Evolutionary conservation across 768 basidiomycete genomes (phyloP), one percentile per base, ranked within the genome.

Genomic region (Gymnopilus dilepis): DNA sequence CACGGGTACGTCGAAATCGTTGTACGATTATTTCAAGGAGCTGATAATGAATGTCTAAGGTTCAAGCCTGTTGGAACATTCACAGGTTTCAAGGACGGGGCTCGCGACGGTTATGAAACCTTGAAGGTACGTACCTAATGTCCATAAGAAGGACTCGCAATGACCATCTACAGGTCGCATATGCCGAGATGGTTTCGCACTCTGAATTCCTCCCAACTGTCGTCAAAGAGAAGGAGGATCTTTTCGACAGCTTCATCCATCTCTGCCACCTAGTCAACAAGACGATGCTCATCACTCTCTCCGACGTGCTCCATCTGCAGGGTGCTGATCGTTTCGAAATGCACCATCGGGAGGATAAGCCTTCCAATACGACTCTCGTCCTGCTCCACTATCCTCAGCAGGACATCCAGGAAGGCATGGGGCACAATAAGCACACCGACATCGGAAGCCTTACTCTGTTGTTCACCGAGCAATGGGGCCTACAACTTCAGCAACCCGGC

Each of bases 361-460:
- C 48, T 3, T 55, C 59, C 7, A 60, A 60, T 24, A 60, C 59
- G n/a, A 60, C 59, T 4, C 48, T 60, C 7, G 59, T 60, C 9
- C 59, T 60, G 15, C 52, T 60, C 21, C 59, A 60, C 30, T 60
- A 60, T 28, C 59, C 59, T 28, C 59, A 54, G 24, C 59, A 60
- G 47, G 40, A 33, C 11, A 8, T 60, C 30, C 33, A 54, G 6
- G 52, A 60, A 1, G 59, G 59, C 9, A 60, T 60, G 59, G 59
- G 59, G 2, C 52, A 60, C 42, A 60, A 60, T 34, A 60, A 60
- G 42, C 59, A 60, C 42, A 60, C 59, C 24, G 59, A 60, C 19
- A 60, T 60, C 21, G 59, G 59, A 4, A 54, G 52, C 7, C 34
- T 60, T 12, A 60, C 59, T 11, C n/a, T 60, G 21, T 45, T 60